phyloP scores from a whole-genome alignment of 2,329 filamentous ascomycete species.

The Trichophyton mentagrophytes region DNA sequence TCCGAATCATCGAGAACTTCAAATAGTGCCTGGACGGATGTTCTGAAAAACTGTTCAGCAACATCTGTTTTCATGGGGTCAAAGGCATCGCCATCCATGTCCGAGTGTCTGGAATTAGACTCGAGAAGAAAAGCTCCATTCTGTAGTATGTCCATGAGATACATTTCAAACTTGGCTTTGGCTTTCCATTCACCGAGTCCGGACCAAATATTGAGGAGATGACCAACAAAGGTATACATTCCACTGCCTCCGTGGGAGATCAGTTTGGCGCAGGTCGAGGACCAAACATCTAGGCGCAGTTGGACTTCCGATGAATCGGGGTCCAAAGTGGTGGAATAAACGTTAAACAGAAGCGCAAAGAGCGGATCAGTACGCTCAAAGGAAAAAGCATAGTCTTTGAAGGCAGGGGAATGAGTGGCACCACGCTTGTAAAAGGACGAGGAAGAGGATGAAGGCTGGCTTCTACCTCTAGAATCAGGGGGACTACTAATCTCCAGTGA shows the following conservation, averaged over 20 bases:
- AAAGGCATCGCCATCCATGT: slow-evolving; percentile 52
- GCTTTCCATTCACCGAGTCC: slow-evolving; percentile 81
- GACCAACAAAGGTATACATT: slow-evolving; percentile 67
- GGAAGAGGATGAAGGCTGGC: slow-evolving; percentile 34
- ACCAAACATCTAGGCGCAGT: slow-evolving; percentile 74
- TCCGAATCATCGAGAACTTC: slow-evolving; percentile 75
- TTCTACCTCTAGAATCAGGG: slow-evolving; percentile 45
- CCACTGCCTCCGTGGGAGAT: slow-evolving; percentile 64
- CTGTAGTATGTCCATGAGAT: slow-evolving; percentile 86
- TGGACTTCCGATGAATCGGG: slow-evolving; percentile 70
- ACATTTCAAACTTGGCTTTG: slow-evolving; percentile 80
- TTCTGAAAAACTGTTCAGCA: slow-evolving; percentile 78
- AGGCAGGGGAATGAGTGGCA: slow-evolving; percentile 41
- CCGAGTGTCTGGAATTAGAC: slow-evolving; percentile 63
- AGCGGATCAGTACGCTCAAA: slow-evolving; percentile 83
- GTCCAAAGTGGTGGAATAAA: slow-evolving; percentile 75
- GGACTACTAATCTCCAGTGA: slow-evolving; percentile 68
- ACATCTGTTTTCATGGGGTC: slow-evolving; percentile 64
- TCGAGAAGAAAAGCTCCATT: slow-evolving; percentile 85
- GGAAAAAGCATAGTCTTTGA: slow-evolving; percentile 71
- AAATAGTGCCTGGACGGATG: slow-evolving; percentile 68
- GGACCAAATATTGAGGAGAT: slow-evolving; percentile 78
- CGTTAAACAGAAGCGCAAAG: slow-evolving; percentile 72
- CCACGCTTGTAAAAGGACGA: slow-evolving; percentile 37
- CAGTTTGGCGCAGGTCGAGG: slow-evolving; percentile 69